phyloP scores from a whole-genome alignment of 2,329 filamentous ascomycete species.

The Aspergillus japonicus region DNA sequence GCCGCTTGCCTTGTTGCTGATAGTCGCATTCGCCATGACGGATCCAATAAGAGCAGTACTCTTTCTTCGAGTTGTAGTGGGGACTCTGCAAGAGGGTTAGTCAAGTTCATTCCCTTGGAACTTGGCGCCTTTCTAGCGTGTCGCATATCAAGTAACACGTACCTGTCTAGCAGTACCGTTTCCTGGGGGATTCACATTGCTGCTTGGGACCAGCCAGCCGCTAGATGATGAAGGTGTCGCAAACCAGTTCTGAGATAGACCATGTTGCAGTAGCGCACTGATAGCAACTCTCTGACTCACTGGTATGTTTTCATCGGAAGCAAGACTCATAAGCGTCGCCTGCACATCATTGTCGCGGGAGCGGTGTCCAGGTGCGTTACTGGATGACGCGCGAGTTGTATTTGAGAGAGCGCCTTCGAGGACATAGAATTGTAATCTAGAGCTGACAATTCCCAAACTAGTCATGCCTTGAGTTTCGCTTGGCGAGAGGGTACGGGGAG shows the following conservation, averaged over 20 bases:
- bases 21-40: constrained; percentile 82
- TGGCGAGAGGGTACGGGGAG: constrained; percentile 36
- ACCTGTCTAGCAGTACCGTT: constrained; percentile 21
- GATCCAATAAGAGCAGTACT: constrained; percentile 89
- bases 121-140: too few species aligned
- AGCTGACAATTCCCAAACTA: constrained; percentile 37
- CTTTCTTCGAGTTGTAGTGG: constrained; percentile 54
- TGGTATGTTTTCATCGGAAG: constrained; percentile 23
- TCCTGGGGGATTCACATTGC: constrained; percentile 9
- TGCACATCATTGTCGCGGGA: constrained; percentile 21
- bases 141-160: constrained; percentile 12
- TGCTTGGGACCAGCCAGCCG: constrained; percentile 20
- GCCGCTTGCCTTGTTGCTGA: constrained; percentile 63
- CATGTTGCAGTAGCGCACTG: constrained; percentile 23
- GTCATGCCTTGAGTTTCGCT: constrained; percentile 46
- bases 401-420: constrained; percentile 27
- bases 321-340: constrained; percentile 19
- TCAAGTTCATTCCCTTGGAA: neutral
- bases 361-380: constrained; percentile 11
- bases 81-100: constrained; percentile 13
- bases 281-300: constrained; percentile 23
- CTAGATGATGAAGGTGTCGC: constrained; percentile 11
- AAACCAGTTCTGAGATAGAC: constrained; percentile 18
- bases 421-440: constrained; percentile 35
- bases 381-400: constrained; percentile 9